phyloP scores from a whole-genome alignment of 2,329 filamentous ascomycete species.

The Paecilomyces fulvus region DNA sequence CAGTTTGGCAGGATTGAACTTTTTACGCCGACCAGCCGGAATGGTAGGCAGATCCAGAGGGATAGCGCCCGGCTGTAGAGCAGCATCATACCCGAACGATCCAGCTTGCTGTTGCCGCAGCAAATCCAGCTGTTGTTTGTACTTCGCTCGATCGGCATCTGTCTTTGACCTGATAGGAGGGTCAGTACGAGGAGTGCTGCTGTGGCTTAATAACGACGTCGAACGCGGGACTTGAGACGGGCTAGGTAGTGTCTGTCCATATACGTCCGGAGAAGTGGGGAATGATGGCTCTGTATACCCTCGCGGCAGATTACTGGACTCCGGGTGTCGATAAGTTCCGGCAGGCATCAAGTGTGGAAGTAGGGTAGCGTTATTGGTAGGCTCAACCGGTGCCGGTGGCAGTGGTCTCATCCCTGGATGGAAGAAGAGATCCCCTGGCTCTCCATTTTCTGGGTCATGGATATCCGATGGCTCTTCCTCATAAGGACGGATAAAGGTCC shows the following conservation, averaged over 20 bases:
- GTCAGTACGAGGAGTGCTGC: conserved; percentile 67
- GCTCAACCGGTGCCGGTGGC: conserved; percentile 55
- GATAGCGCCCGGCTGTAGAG: conserved; percentile 40
- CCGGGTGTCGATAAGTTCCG: conserved; percentile 51
- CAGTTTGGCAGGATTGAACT: conserved; percentile 79
- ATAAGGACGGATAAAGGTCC: conserved; percentile 47
- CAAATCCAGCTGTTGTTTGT: conserved; percentile 46
- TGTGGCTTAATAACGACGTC: conserved; percentile 74
- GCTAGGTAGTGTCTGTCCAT: conserved; percentile 39
- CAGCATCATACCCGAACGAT: conserved; percentile 43
- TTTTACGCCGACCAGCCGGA: conserved; percentile 68
- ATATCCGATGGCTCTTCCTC: conserved; percentile 41
- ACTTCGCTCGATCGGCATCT: conserved; percentile 63
- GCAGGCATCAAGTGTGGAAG: conserved; percentile 43
- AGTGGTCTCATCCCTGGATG: conserved; percentile 69
- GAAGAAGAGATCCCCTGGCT: conserved; percentile 86
- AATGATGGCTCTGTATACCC: conserved; percentile 29
- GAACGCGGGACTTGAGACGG: conserved; percentile 56
- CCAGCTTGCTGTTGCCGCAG: conserved; percentile 43
- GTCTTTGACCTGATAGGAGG: conserved; percentile 89
- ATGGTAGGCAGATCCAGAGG: conserved; percentile 77
- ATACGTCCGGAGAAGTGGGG: conserved; percentile 42
- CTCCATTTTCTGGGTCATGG: conserved; percentile 60
- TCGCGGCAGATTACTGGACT: conserved; percentile 31
- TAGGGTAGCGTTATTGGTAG: conserved; percentile 37